Conservation (phyloP, 805 yeast genomes). For the Nakazawaea ambrosiae region DNA sequence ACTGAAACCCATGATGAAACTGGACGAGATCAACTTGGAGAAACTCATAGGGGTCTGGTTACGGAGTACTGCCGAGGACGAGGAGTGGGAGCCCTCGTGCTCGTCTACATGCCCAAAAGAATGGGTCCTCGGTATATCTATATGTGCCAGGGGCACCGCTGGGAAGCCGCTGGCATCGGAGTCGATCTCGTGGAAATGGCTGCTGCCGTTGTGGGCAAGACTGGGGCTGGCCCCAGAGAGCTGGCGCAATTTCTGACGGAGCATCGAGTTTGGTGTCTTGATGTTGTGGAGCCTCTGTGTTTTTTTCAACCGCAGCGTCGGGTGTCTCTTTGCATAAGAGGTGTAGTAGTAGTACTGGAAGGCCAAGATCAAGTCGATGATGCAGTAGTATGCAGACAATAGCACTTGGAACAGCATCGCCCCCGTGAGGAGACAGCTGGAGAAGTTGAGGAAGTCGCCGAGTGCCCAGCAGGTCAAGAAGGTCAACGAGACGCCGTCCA, state of each 20-base stretch:
- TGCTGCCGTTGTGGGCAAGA: too few relatives aligned
- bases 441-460: constrained; percentile 54
- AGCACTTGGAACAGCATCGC: constrained; percentile 42
- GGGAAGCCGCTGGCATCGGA: constrained; percentile 2
- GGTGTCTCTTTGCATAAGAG: constrained; percentile 1
- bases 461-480: constrained; percentile 58
- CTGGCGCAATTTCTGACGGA: constrained; percentile 5
- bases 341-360: constrained; percentile 41
- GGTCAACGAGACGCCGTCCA: constrained; percentile 58
- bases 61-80: not conserved
- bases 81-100: not conserved
- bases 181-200: constrained; percentile 9
- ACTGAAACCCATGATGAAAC: constrained; percentile 23
- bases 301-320: constrained; percentile 3
- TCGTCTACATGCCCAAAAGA: not conserved
- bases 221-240: too few relatives aligned
- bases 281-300: constrained; percentile 4
- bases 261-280: constrained; percentile 1
- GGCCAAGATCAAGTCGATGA: constrained; percentile 37
- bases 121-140: not conserved
- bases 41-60: constrained; percentile 10
- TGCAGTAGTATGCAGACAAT: constrained; percentile 40
- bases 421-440: constrained; percentile 38
- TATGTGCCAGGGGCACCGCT: constrained; percentile 5
- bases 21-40: constrained; percentile 19